phyloP scores from a whole-genome alignment of 1,139 yeast genomes.

The Zygosaccharomyces pseudobailii region DNA sequence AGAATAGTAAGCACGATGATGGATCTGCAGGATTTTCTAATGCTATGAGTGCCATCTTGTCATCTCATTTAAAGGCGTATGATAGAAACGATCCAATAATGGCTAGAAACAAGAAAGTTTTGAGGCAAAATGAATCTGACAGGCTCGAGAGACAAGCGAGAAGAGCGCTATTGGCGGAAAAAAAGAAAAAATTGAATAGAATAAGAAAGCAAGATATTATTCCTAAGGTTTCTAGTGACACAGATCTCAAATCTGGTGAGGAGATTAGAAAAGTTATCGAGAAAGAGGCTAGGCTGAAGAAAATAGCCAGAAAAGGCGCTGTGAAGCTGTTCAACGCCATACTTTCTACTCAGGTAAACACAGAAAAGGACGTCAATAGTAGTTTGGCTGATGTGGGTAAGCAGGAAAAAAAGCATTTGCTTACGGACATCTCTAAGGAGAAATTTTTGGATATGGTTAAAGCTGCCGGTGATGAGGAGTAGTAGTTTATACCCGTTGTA shows the following conservation, averaged over 20 bases:
- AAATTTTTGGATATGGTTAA: constrained; percentile 84
- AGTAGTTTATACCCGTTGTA: background rate
- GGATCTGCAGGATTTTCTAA: constrained; percentile 72
- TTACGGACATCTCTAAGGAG: constrained; percentile 82
- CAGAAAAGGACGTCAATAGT: constrained; percentile 41
- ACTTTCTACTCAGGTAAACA: constrained; percentile 70
- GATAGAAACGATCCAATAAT: constrained; percentile 86
- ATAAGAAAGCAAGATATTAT: constrained; percentile 63
- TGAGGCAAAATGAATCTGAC: constrained; percentile 73
- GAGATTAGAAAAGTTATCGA: constrained; percentile 56
- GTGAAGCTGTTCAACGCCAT: constrained; percentile 89
- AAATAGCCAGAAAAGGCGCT: constrained; percentile 91
- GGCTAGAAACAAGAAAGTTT: constrained; percentile 64
- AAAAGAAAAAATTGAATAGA: constrained; percentile 60
- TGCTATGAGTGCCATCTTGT: constrained; percentile 80
- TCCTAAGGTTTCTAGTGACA: constrained; percentile 45
- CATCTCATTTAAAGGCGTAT: constrained; percentile 82
- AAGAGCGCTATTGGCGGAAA: constrained; percentile 63
- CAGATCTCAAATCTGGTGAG: constrained; percentile 44
- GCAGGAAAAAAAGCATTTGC: constrained; percentile 52
- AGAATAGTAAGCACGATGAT: constrained; percentile 53
- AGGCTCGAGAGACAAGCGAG: constrained; percentile 82
- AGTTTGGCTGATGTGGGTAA: constrained; percentile 36
- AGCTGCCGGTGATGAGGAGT: constrained; percentile 56
- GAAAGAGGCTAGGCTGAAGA: constrained; percentile 67